phyloP scores from a whole-genome alignment of 2,329 filamentous ascomycete genomes.

The Colletotrichum sp. region DNA sequence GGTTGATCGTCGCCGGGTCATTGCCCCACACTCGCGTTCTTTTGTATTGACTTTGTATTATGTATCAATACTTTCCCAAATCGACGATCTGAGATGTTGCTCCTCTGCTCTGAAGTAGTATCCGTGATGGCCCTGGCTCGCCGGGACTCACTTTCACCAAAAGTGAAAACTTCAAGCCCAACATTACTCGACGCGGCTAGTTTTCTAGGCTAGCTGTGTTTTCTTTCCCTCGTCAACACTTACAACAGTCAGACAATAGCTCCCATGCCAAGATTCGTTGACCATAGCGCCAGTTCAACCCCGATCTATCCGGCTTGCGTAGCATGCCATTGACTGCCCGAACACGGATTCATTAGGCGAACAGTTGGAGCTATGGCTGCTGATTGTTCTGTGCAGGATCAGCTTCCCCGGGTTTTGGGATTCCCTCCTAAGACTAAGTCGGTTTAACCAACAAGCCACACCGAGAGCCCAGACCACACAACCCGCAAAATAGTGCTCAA shows the following conservation, averaged over 20 bases:
- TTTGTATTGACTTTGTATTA: neutral
- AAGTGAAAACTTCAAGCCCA: too few species aligned
- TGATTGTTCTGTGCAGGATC: neutral
- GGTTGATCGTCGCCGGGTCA: neutral
- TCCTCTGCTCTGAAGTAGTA: neutral
- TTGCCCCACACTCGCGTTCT: neutral
- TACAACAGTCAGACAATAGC: neutral
- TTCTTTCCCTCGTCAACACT: accelerated
- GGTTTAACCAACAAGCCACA: neutral
- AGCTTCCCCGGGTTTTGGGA: neutral
- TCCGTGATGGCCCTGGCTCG: accelerated
- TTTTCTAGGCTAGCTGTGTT: neutral
- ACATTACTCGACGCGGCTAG: neutral
- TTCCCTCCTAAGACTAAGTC: neutral
- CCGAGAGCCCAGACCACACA: neutral
- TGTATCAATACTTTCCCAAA: neutral
- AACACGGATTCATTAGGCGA: neutral
- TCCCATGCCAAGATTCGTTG: neutral
- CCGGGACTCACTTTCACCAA: neutral
- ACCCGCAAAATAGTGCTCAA: neutral
- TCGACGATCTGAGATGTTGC: neutral
- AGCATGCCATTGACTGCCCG: neutral
- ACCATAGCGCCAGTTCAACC: neutral
- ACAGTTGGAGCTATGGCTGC: neutral
- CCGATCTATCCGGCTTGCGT: neutral